Evolutionary conservation across 305 asterid species (phyloP).

Genomic region (Fraxinus sp.): DNA sequence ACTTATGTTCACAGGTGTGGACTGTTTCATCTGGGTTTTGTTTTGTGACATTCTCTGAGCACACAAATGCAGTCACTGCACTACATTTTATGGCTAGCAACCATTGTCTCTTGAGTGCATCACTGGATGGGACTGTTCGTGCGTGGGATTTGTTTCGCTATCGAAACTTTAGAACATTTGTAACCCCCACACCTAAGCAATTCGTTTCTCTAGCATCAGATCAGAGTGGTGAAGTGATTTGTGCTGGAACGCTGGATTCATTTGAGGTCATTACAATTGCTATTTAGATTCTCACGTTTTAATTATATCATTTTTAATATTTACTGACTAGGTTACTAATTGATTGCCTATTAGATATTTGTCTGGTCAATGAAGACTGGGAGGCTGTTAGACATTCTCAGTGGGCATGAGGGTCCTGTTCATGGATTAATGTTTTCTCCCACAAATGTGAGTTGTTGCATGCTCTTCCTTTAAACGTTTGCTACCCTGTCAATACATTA

Average conservation of each 20-base stretch:
- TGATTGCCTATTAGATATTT: constrained; percentile 53
- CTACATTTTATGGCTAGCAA: constrained; percentile 86
- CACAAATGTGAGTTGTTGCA: constrained; percentile 53
- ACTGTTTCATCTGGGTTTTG: constrained; percentile 89
- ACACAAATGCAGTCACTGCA: constrained; percentile 89
- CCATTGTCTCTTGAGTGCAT: constrained; percentile 89
- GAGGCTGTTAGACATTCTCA: constrained; percentile 82
- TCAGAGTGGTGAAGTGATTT: constrained; percentile 96
- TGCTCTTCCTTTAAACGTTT: constrained; percentile 3
- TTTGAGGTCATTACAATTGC: constrained; percentile 65
- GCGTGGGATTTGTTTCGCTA: constrained; percentile 97
- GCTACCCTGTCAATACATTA: background rate
- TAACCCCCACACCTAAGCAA: constrained; percentile 88
- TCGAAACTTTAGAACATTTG: constrained; percentile 88
- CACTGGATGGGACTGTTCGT: constrained; percentile 96
- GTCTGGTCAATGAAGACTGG: constrained; percentile 99
- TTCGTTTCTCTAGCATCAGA: constrained; percentile 93
- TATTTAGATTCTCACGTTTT: constrained; percentile 17
- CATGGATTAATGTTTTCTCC: constrained; percentile 97
- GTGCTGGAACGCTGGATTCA: constrained; percentile 98
- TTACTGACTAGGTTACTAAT: constrained; percentile 26
- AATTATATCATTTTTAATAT: constrained; percentile 10
- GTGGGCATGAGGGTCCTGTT: constrained; percentile 98
- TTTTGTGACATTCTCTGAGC: constrained; percentile 91
- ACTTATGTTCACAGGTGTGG: constrained; percentile 72